These are phyloP conservation scores for Pyrenophora graminea DNA, from an alignment of 2,329 filamentous ascomycete genomes.

Conservation along the genomic window DNA sequence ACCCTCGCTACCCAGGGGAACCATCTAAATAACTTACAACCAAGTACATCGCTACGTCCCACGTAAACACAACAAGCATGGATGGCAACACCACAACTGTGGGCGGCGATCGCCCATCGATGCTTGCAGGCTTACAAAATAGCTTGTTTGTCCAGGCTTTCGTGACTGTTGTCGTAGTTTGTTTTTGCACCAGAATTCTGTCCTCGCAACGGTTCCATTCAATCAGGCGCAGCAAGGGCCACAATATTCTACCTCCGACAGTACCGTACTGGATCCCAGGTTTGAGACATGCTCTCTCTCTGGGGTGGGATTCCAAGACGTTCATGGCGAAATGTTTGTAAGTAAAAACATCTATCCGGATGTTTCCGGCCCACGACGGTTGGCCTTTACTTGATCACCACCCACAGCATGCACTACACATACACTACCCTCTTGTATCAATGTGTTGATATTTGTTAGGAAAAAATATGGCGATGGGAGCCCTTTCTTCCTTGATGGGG, in stretches of 20 bases:
- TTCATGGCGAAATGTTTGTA: slow-evolving; percentile 22
- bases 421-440: too few relatives aligned
- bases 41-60: neutral
- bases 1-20: neutral
- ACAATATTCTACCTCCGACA: slow-evolving; percentile 18
- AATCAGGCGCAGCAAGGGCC: slow-evolving; percentile 12
- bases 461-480: slow-evolving; percentile 19
- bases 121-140: slow-evolving; percentile 1
- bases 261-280: slow-evolving; percentile 26
- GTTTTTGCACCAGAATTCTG: slow-evolving; percentile 17
- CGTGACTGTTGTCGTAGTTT: slow-evolving; percentile 10
- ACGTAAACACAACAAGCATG: neutral
- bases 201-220: slow-evolving; percentile 17
- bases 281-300: slow-evolving; percentile 20
- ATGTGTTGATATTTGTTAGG: slow-evolving; percentile 1
- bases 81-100: slow-evolving; percentile 1
- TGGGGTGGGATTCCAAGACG: slow-evolving; percentile 15
- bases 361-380: too few relatives aligned
- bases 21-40: neutral
- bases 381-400: too few relatives aligned
- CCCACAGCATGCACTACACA: too few relatives aligned
- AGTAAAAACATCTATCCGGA: neutral
- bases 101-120: neutral
- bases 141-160: slow-evolving; percentile 7
- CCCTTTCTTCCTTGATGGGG: slow-evolving; percentile 23